Base-by-base conservation (phyloP, 2,329 filamentous ascomycete genomes). In the Fusarium luffae region DNA sequence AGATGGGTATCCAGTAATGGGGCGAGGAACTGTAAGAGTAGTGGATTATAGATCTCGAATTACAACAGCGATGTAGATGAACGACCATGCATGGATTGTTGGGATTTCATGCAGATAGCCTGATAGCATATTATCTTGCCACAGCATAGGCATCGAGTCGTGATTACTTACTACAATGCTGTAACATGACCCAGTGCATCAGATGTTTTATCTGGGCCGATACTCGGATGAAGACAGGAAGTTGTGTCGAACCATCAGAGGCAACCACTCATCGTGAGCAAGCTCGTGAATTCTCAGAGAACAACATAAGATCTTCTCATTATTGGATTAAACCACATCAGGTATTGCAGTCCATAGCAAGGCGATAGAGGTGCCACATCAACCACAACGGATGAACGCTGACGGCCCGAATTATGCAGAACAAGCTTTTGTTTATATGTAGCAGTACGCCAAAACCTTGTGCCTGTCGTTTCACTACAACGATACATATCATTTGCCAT, bases 1-100 rank as follows among this genome's bases (percentile, higher is more conserved):
- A 81, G 68, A 82, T 85, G 81, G 80, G 77, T 1, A 55, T 76
- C 32, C 74, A 75, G 40, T 75, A 56, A 65, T 37, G 49, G 30
- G 32, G n/a, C 34, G 8, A 50, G 30, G 28, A 21, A 48, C 28
- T 64, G 19, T 30, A 41, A 37, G 40, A 25, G 47, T 6, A 49
- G 47, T 18, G 34, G 18, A 44, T 34, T 34, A 56, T 52, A 60
- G 37, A 64, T 21, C 16, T 41, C 23, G 37, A 30, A 32, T 21
- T 37, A 57, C 21, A 49, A n/a, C 14, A 25, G 25, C 19, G 13
- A 54, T 47, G 37, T 23, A 40, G 40, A 40, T 16, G 16, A 6
- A 44, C 18, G 14, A 6, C 13, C 11, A 19, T 25, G 13, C 12
- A 48, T 19, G 4, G 18, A 5, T 5, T 46, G 32, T 27, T 12